Percentiles rank a stretch among this genome's conserved stretches.
Evolutionary conservation across 768 basidiomycete species (phyloP).

Genomic region (Trametes cinnabarina): DNA sequence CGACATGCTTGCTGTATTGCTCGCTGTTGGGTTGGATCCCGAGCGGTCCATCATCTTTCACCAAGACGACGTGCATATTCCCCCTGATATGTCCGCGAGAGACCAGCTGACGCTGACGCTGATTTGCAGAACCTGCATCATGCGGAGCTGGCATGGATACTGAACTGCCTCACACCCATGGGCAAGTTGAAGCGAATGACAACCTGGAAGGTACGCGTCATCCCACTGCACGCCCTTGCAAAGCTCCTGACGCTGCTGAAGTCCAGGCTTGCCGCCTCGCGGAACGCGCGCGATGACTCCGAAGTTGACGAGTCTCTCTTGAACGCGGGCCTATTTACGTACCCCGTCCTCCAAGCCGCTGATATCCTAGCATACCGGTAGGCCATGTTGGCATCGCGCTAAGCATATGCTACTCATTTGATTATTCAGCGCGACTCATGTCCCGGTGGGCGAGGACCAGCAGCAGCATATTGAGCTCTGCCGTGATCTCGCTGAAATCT

Average conservation of each 20-base stretch:
- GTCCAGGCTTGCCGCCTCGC: constrained; percentile 71
- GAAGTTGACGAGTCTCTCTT: constrained; percentile 81
- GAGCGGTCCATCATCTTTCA: constrained; percentile 73
- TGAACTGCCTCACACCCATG: constrained; percentile 81
- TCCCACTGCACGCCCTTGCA: too few relatives aligned
- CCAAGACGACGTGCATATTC: constrained; percentile 91
- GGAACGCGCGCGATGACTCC: constrained; percentile 71
- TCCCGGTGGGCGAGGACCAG: constrained; percentile 97
- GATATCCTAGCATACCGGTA: constrained; percentile 87
- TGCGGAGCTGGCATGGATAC: constrained; percentile 85
- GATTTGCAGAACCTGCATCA: constrained; percentile 70
- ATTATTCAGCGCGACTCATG: constrained; percentile 66
- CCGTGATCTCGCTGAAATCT: constrained; percentile 77
- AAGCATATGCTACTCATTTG: background rate
- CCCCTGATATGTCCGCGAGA: background rate
- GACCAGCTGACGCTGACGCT: background rate
- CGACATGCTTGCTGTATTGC: constrained; percentile 77
- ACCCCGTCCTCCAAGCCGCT: constrained; percentile 91
- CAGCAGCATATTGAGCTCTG: constrained; percentile 89
- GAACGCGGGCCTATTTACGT: constrained; percentile 85
- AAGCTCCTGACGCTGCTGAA: constrained; percentile 28
- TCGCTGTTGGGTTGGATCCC: constrained; percentile 86
- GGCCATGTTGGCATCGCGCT: constrained; percentile 16
- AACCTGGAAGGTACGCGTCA: constrained; percentile 80
- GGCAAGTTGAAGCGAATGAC: constrained; percentile 89